Percentiles rank a stretch among this genome's conserved stretches.
These are phyloP conservation scores for Cytospora schulzeri DNA, from an alignment of 2,329 filamentous ascomycete species.

Conservation along the genomic window DNA sequence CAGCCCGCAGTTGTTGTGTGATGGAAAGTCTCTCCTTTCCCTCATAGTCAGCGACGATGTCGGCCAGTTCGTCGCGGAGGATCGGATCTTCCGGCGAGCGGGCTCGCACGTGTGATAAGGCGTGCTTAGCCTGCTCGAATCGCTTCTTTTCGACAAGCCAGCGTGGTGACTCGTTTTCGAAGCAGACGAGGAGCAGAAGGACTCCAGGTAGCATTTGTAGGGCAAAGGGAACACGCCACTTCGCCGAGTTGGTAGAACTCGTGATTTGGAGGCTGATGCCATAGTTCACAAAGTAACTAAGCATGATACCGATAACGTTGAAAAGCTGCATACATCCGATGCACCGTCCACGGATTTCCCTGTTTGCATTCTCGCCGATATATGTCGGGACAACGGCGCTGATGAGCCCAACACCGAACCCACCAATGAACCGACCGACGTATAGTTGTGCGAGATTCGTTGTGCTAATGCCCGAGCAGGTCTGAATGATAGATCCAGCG, in stretches of 20 bases:
- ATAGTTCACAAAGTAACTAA: constrained; percentile 28
- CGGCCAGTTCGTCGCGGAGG: constrained; percentile 56
- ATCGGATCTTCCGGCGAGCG: constrained; percentile 54
- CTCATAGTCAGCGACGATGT: constrained; percentile 61
- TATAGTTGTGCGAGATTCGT: constrained; percentile 25
- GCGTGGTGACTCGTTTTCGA: constrained; percentile 44
- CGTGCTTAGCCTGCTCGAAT: constrained; percentile 42
- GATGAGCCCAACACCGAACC: constrained; percentile 27
- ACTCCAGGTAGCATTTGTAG: constrained; percentile 45
- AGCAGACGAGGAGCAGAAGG: constrained; percentile 39
- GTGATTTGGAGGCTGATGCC: constrained; percentile 25
- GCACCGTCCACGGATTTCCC: constrained; percentile 25
- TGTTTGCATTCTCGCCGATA: constrained; percentile 25
- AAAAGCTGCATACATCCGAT: constrained; percentile 28
- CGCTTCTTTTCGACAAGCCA: constrained; percentile 40
- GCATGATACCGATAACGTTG: constrained; percentile 27
- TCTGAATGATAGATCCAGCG: constrained; percentile 20
- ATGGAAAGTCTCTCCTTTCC: constrained; percentile 38
- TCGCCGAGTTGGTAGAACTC: constrained; percentile 31
- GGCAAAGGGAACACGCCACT: constrained; percentile 47
- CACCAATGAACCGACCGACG: constrained; percentile 25
- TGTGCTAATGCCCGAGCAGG: constrained; percentile 21
- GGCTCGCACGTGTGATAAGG: constrained; percentile 50
- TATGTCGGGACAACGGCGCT: constrained; percentile 26
- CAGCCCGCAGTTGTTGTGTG: constrained; percentile 40